These are phyloP conservation scores for Pyrenopolyporus hunteri DNA, from an alignment of 495 filamentous ascomycete species.

Conservation along the genomic window DNA sequence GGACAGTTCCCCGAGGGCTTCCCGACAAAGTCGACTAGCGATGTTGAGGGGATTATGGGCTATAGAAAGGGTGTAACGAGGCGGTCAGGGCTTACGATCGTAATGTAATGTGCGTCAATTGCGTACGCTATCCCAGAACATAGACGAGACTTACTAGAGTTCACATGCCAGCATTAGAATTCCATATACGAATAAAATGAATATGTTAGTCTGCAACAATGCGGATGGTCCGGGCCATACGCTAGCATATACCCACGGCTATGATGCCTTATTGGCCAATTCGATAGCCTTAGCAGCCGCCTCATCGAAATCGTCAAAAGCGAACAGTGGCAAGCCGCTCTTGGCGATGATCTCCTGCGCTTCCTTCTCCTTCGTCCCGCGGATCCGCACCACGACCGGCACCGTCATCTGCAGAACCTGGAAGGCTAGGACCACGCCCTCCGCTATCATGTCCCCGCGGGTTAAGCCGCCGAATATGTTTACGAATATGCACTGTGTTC, in stretches of 20 bases:
- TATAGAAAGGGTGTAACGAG: slow-evolving; percentile 31
- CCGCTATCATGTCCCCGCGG: slow-evolving; percentile 86
- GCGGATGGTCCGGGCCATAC: background rate
- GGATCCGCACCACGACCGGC: slow-evolving; percentile 82
- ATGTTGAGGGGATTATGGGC: slow-evolving; percentile 38
- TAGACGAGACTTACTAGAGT: background rate
- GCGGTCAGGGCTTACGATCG: background rate
- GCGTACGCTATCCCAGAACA: slow-evolving; percentile 8
- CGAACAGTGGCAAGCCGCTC: slow-evolving; percentile 73
- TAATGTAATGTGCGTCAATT: slow-evolving; percentile 2
- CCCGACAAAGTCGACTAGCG: background rate
- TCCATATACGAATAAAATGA: background rate
- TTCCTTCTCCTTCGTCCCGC: slow-evolving; percentile 80
- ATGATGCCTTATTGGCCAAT: slow-evolving; percentile 53
- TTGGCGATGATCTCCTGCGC: slow-evolving; percentile 80
- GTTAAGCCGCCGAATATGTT: slow-evolving; percentile 93
- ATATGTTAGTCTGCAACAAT: background rate
- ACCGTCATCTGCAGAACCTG: slow-evolving; percentile 69
- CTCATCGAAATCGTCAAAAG: slow-evolving; percentile 83
- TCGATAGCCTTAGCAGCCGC: slow-evolving; percentile 77
- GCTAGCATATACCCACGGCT: background rate
- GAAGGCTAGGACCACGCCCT: slow-evolving; percentile 80
- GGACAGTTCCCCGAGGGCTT: background rate
- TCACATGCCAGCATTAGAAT: background rate
- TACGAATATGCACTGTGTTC: slow-evolving; percentile 66